Base-by-base conservation (phyloP, 371 early-diverging fungal species). In the Syncephalastrum monosporum region DNA sequence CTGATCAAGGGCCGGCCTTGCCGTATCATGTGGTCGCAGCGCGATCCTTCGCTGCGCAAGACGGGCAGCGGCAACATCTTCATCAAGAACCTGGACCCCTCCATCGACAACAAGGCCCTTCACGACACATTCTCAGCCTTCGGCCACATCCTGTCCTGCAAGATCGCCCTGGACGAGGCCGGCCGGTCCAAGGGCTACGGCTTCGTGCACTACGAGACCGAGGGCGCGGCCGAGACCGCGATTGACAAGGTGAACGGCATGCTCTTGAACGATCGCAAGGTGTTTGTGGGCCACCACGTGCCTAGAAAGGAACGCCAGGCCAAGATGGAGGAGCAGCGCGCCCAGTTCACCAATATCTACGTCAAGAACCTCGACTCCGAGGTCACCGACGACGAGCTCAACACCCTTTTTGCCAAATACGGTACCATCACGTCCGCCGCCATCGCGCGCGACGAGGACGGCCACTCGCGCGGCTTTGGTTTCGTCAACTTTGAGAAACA, bases 1-100 rank as follows among this genome's bases (percentile, higher is more conserved):
- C 71, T 83, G 70, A 88, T 98, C 79, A 94, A 93, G 82, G 94
- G 91, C 64, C 85, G 88, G 59, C 84, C 95, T 44, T 95, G 97
- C 85, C 94, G 98, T 64, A 96, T 98, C 77, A 98, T 98, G 98
- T 97, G 97, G 97, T 94, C 95, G 57, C 95, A 98, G 82, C 91
- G 98, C 63, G 97, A 98, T 82, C 98, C 98, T 42, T 81, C 95
- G 57, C 79, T 92, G 61, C 95, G 98, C 74, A 86, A 87, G 68
- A 85, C 87, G 55, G 96, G 97, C 38, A 79, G 84, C 44, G 98
- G 97, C 63, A 99, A 99, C 84, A 90, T 99, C 68, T 97, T 99
- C 77, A 99, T 99, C 84, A 99, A 99, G 86, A 99, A 99, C 87
- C 82, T 99, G 52, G 96, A 97, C 79, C 77, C 89, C 38, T 66